Percentiles rank a stretch among this genome's conserved stretches.
phyloP scores from a whole-genome alignment of 108 stramenopile species.

The Nitzschia inconspicua region DNA sequence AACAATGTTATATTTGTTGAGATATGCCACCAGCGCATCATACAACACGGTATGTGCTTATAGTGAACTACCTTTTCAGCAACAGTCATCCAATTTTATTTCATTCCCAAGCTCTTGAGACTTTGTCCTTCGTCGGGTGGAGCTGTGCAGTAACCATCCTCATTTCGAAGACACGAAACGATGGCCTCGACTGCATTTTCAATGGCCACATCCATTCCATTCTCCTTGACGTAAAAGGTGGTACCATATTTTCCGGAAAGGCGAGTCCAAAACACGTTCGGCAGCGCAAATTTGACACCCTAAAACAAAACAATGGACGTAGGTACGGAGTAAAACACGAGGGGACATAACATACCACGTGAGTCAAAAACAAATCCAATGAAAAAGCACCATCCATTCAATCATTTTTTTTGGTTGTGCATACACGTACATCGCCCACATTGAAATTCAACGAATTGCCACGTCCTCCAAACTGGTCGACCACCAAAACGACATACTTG shows the following conservation, averaged over 20 bases:
- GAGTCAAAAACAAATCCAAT: not conserved
- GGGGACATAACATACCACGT: not conserved
- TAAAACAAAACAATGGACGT: constrained; percentile 7
- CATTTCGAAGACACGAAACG: constrained; percentile 72
- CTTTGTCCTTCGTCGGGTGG: constrained; percentile 73
- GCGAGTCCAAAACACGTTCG: constrained; percentile 88
- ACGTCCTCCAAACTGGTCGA: constrained; percentile 83
- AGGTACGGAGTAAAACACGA: not conserved
- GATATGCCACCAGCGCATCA: no score
- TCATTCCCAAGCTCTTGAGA: constrained; percentile 59
- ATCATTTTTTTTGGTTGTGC: not conserved
- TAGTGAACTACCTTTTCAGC: no score
- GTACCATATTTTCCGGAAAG: constrained; percentile 77
- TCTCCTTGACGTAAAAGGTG: constrained; percentile 80
- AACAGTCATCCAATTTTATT: no score
- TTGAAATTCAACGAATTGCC: constrained; percentile 88
- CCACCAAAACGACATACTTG: constrained; percentile 83
- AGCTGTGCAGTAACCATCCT: constrained; percentile 75
- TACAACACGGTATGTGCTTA: no score
- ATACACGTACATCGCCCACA: constrained; percentile 65
- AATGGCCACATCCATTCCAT: constrained; percentile 82
- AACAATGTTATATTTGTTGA: no score
- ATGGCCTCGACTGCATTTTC: constrained; percentile 82
- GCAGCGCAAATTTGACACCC: constrained; percentile 64
- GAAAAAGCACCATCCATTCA: not conserved